Percentiles rank a stretch among this genome's conserved stretches.
These are phyloP conservation scores for Cyanidiococcus yangmingshanensis DNA, from an alignment of 23 red algal species.

Conservation along the genomic window DNA sequence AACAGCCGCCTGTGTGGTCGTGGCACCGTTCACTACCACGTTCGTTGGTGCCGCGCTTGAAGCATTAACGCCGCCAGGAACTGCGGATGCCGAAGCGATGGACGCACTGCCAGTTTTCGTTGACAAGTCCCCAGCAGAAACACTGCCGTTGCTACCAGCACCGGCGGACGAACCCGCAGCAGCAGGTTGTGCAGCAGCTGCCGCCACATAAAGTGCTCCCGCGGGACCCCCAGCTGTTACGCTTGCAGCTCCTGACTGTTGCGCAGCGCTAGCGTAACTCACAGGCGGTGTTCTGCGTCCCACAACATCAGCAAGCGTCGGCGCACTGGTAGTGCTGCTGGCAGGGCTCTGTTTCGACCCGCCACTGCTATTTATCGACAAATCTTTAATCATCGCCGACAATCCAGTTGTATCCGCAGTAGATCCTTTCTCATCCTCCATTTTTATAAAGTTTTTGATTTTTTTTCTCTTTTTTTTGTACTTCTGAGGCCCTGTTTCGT, in stretches of 20 bases:
- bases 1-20: background rate
- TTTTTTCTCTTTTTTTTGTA: conserved; percentile 5
- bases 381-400: background rate
- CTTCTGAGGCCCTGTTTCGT: too few relatives aligned
- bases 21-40: background rate
- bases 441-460: background rate
- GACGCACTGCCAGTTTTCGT: too few relatives aligned
- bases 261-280: background rate
- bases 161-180: background rate
- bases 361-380: background rate
- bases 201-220: background rate
- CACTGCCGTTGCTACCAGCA: background rate
- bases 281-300: background rate
- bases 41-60: too few relatives aligned
- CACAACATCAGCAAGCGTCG: background rate
- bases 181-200: background rate
- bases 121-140: too few relatives aligned
- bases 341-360: background rate
- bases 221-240: background rate
- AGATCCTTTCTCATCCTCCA: background rate
- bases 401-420: background rate
- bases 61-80: too few relatives aligned
- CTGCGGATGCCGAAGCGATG: too few relatives aligned
- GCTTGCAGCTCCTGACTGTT: background rate
- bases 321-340: background rate